Percentiles rank a stretch among this genome's conserved stretches.
Conservation (phyloP, 768 basidiomycete genomes). For the Amanita fuliginea region DNA sequence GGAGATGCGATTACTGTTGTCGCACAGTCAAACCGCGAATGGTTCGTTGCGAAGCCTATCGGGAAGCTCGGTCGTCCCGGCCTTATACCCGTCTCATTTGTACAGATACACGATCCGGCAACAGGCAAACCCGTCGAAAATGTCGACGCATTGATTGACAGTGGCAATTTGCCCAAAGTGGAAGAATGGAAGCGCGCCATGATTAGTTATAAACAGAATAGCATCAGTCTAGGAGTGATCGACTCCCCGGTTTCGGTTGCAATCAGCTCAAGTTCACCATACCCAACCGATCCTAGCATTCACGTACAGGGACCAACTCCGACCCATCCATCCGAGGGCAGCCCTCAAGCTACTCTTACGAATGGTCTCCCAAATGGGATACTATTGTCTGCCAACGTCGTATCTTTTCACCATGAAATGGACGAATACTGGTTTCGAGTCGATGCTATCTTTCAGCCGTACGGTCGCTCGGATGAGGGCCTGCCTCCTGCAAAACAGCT, state of each 20-base stretch:
- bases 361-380: constrained; percentile 70
- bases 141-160: constrained; percentile 68
- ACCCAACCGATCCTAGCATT: constrained; percentile 9
- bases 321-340: constrained; percentile 19
- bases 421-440: constrained; percentile 97
- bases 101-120: constrained; percentile 88
- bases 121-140: constrained; percentile 75
- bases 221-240: constrained; percentile 88
- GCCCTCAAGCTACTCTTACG: constrained; percentile 23
- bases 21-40: constrained; percentile 98
- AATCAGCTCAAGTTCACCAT: constrained; percentile 28
- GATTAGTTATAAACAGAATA: constrained; percentile 91
- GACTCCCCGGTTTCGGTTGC: constrained; percentile 41
- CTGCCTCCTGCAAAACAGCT: constrained; percentile 67
- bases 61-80: constrained; percentile 91
- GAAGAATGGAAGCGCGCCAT: constrained; percentile 98
- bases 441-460: constrained; percentile 82
- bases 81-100: constrained; percentile 93
- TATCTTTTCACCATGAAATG: constrained; percentile 96
- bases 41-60: constrained; percentile 99
- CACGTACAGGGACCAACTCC: constrained; percentile 18
- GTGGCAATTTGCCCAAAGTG: constrained; percentile 86
- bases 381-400: constrained; percentile 77
- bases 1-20: constrained; percentile 96
- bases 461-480: constrained; percentile 44